Evolutionary conservation across 2,329 filamentous ascomycete genomes (phyloP).

Genomic region (Elsinoe australis): DNA sequence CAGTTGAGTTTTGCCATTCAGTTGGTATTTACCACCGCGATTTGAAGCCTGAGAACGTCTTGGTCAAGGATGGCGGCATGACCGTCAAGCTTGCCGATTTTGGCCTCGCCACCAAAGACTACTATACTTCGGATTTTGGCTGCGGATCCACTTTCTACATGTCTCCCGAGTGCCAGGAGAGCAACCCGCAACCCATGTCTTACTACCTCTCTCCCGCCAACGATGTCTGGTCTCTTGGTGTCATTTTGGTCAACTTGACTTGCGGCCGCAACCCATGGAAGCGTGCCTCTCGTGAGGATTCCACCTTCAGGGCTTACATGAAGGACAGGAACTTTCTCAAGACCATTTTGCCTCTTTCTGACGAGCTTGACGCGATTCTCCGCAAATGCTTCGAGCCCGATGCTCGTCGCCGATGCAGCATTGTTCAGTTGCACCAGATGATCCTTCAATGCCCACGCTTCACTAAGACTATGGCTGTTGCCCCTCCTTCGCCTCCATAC

Average conservation of each 20-base stretch:
- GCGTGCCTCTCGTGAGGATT: slow-evolving; percentile 85
- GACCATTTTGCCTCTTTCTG: slow-evolving; percentile 83
- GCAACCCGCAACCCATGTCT: slow-evolving; percentile 58
- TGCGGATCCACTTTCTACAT: slow-evolving; percentile 99
- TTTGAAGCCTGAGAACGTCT: slow-evolving; percentile 94
- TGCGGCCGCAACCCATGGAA: slow-evolving; percentile 99
- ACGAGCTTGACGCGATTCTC: slow-evolving; percentile 82
- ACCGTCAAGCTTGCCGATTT: slow-evolving; percentile 97
- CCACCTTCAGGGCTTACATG: slow-evolving; percentile 85
- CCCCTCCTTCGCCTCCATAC: slow-evolving; percentile 20
- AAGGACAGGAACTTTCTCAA: slow-evolving; percentile 81
- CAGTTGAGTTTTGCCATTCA: slow-evolving; percentile 89
- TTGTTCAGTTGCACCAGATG: slow-evolving; percentile 68
- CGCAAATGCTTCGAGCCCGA: slow-evolving; percentile 80
- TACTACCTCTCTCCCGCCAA: slow-evolving; percentile 90
- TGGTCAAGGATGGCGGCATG: slow-evolving; percentile 80
- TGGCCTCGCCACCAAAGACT: slow-evolving; percentile 80
- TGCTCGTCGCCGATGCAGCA: slow-evolving; percentile 71
- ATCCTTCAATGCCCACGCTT: slow-evolving; percentile 72
- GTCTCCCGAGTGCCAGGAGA: slow-evolving; percentile 97
- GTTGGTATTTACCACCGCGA: slow-evolving; percentile 95
- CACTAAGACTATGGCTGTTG: slow-evolving; percentile 40
- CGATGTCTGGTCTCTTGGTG: slow-evolving; percentile 96
- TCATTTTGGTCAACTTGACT: slow-evolving; percentile 93
- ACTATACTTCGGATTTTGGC: slow-evolving; percentile 84